Conservation (phyloP, 192 early-diverging fungal species). For the Piromyces sp. region DNA sequence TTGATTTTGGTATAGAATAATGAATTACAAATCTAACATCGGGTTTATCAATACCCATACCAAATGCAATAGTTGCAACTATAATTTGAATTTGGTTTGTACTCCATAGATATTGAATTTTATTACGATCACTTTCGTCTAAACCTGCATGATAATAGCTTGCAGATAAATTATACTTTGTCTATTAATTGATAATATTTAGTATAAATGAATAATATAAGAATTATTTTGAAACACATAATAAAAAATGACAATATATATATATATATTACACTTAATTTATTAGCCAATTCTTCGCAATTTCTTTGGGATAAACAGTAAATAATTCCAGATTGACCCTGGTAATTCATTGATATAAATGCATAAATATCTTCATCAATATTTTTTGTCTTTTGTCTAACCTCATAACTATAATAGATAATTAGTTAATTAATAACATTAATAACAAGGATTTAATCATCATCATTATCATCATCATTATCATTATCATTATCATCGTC, state of each 20-base stretch:
- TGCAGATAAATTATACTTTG: conserved; percentile 35
- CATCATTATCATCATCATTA: too few species aligned
- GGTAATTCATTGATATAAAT: conserved; percentile 42
- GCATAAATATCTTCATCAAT: conserved; percentile 53
- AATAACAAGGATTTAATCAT: too few species aligned
- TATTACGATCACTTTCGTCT: conserved; percentile 51
- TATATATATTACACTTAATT: conserved; percentile 24
- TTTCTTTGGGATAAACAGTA: conserved; percentile 64
- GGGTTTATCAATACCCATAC: conserved; percentile 95
- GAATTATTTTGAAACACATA: too few species aligned
- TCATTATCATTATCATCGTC: too few species aligned
- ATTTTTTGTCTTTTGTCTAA: conserved; percentile 34
- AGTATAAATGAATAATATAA: too few species aligned
- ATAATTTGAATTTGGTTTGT: conserved; percentile 55
- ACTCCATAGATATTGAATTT: conserved; percentile 74
- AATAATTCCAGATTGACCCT: conserved; percentile 71
- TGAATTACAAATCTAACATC: conserved; percentile 94
- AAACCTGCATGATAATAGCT: conserved; percentile 81
- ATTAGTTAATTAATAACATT: too few species aligned
- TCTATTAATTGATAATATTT: background rate
- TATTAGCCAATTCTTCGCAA: conserved; percentile 66
- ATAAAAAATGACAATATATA: too few species aligned
- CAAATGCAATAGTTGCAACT: conserved; percentile 91
- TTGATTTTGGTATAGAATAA: conserved; percentile 64
- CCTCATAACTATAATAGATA: conserved; percentile 22